phyloP scores from a whole-genome alignment of 352 stramenopile genomes.

The Nothophytophthora sp. region DNA sequence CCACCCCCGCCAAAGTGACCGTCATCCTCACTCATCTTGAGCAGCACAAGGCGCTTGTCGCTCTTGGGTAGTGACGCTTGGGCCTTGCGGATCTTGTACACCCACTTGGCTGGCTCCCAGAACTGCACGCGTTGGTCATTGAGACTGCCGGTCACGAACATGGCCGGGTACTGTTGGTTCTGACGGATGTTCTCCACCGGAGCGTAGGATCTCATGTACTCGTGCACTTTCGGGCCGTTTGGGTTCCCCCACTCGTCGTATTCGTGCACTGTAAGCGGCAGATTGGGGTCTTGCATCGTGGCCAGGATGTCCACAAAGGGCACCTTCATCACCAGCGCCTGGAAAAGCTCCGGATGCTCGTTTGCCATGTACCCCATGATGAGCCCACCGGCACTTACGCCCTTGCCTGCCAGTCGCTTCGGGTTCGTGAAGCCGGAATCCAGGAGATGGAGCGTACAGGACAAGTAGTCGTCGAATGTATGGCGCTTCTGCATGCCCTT shows the following conservation, averaged over 20 bases:
- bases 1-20: conserved; percentile 82
- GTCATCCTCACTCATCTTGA: conserved; percentile 82
- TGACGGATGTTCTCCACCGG: conserved; percentile 71
- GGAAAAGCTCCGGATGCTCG: conserved; percentile 68
- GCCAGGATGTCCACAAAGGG: conserved; percentile 90
- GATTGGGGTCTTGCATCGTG: conserved; percentile 85
- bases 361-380: conserved; percentile 90
- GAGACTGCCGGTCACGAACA: conserved; percentile 84
- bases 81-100: conserved; percentile 69
- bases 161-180: conserved; percentile 60
- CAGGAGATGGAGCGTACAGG: conserved; percentile 67
- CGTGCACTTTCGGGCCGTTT: conserved; percentile 25
- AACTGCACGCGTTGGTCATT: conserved; percentile 86
- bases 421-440: conserved; percentile 66
- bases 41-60: conserved; percentile 40
- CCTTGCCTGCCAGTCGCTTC: conserved; percentile 66
- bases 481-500: conserved; percentile 82
- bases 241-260: conserved; percentile 93
- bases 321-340: conserved; percentile 84
- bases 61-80: conserved; percentile 31
- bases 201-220: conserved; percentile 85
- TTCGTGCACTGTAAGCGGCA: conserved; percentile 91
- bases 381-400: conserved; percentile 84
- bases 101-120: conserved; percentile 88
- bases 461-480: conserved; percentile 85